Evolutionary conservation across 371 early-diverging fungal species (phyloP), one percentile per base, ranked within the genome.

Genomic region (Mortierella polycephala): DNA sequence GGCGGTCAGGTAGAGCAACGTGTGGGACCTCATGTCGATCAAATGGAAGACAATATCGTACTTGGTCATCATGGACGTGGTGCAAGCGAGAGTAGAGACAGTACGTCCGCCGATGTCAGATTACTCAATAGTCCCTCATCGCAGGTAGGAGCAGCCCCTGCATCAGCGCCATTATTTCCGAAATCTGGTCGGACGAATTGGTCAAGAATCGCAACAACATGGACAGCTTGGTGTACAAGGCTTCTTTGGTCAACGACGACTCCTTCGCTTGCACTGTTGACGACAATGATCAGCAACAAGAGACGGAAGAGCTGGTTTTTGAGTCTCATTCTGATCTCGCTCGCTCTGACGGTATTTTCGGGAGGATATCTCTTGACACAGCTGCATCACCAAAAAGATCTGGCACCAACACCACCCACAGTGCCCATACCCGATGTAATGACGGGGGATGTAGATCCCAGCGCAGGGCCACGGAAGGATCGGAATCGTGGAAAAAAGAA

Each of bases 1-100:
- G 71, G 66, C 47, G 60, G 71, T 18, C 76, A 71, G 53, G 64
- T 75, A 45, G 76, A 67, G 46, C 76, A 75, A 57, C 71, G 76
- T 13, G 54, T 65, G 7, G 62, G 59, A 3, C 67, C 60, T 50
- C 75, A 61, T 21, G 58, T 55, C 51, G 44, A 58, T 46, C 49
- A 64, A n/a, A 40, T 61, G 1, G 75, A 69, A 13, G 64, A 74
- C 51, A 63, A 67, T 11, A 11, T 57, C 21, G 45, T 14, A 1
- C 60, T 45, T 42, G 54, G 21, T 13, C 45, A 69, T n/a, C 60
- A 51, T 42, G 54, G 21, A n/a, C 45, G 69, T n/a, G 60, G 69
- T 47, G 47, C 39, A 1, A 73, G 63, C 42, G 73, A 73, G 42
- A 44, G 57, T 23, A 57, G 44, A 39, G 64, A 71, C 9, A 60